Evolutionary conservation across 352 stramenopile genomes (phyloP), one percentile per base, ranked within the genome.

Genomic region (Phytophthora gonapodyides): DNA sequence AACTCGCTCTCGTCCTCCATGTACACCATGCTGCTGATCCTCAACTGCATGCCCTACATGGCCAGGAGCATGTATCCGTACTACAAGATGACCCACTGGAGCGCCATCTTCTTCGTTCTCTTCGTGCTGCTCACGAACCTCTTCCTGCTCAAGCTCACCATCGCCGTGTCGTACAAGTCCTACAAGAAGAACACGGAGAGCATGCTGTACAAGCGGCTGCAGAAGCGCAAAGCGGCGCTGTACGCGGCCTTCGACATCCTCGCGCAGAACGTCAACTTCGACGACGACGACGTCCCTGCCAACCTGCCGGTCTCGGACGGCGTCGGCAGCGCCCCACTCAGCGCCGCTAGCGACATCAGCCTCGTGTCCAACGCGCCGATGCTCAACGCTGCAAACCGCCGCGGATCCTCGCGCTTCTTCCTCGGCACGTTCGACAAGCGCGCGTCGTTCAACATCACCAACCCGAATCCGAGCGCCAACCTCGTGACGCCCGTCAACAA

Each of bases 141-240:
- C 12, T 94, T 94, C 59, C 59, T 94, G 19, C 67, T 87, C 67
- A 94, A 94, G 69, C 80, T 94, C 54, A 91, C 83, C 24, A 94
- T 94, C 49, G 82, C 85, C 56, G 85, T 91, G 17, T 91, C 81
- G 13, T 94, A 92, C 69, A 82, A 84, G 52, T 90, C 81, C 17
- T 94, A 94, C 80, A 91, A 91, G 71, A 78, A 89, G 21, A 86
- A 94, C 71, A 94, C 81, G 1, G 85, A 94, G 53, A 86, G 71
- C 44, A 94, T 92, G 83, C 64, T 94, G 7, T 92, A 84, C 77
- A 94, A 94, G 67, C 79, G 83, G 0, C 66, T 94, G 41, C 83
- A 94, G 69, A 94, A 94, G 64, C 85, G 83, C 42, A 94, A 94
- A 52, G 83, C 84, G 0, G 85, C 85, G 12, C 55, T 94, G 5